phyloP scores from a whole-genome alignment of 352 stramenopile species.

The Blastocystis sp. region DNA sequence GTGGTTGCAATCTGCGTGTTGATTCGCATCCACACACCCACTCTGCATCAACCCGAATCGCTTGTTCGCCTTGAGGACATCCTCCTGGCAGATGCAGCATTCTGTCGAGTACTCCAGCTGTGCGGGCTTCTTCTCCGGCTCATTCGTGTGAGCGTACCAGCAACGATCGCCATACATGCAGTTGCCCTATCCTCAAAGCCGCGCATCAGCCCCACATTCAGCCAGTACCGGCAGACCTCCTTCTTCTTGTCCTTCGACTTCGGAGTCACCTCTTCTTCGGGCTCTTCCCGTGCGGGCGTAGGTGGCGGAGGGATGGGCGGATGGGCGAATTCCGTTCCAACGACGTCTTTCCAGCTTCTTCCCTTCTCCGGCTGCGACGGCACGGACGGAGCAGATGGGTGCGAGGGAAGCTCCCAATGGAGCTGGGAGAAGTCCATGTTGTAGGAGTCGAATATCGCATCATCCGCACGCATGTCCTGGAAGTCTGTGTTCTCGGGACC shows the following conservation, averaged over 20 bases:
- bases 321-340: background rate
- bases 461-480: slow-evolving; percentile 16
- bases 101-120: slow-evolving; percentile 18
- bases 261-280: background rate
- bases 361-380: background rate
- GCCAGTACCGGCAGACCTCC: slow-evolving; percentile 59
- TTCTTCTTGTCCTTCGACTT: slow-evolving; percentile 21
- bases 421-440: slow-evolving; percentile 23
- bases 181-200: slow-evolving; percentile 14
- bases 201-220: background rate
- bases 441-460: slow-evolving; percentile 33
- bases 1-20: slow-evolving; percentile 50
- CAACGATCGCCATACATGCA: slow-evolving; percentile 64
- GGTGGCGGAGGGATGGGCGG: background rate
- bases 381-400: background rate
- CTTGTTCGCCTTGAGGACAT: slow-evolving; percentile 45
- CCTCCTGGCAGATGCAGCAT: slow-evolving; percentile 66
- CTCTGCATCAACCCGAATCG: slow-evolving; percentile 65
- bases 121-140: slow-evolving; percentile 13
- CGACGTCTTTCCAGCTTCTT: slow-evolving; percentile 13
- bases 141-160: slow-evolving; percentile 42
- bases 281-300: background rate
- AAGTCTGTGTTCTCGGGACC: background rate
- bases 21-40: background rate
- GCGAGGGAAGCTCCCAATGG: background rate